Conservation (phyloP, 2,329 filamentous ascomycete species). For the Parasarocladium wereldwijsianum region DNA sequence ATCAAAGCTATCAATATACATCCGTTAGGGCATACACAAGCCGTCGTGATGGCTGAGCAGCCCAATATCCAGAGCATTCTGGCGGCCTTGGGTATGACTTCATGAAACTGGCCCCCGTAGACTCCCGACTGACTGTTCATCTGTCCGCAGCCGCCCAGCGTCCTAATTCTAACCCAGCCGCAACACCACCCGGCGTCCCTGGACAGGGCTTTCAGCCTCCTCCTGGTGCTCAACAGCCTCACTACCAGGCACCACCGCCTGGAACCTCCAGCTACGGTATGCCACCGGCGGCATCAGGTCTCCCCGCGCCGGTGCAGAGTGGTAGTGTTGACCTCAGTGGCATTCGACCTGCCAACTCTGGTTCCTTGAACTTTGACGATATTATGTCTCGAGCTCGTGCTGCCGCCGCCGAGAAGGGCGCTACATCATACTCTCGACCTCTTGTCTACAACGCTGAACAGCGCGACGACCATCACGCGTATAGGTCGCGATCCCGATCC, state of each 20-base stretch:
- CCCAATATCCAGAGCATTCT: conserved; percentile 31
- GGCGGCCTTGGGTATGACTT: conserved; percentile 32
- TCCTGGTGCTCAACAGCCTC: conserved; percentile 18
- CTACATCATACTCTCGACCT: conserved; percentile 46
- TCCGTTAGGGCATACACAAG: not conserved
- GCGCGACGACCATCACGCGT: conserved; percentile 29
- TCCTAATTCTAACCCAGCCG: conserved; percentile 25
- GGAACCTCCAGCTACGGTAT: conserved; percentile 21
- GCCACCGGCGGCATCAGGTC: conserved; percentile 26
- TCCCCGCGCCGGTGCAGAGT: conserved; percentile 56
- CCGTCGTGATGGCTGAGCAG: conserved; percentile 20
- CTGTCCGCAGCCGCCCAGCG: conserved; percentile 26
- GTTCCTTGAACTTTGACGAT: conserved; percentile 71
- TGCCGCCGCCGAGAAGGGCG: conserved; percentile 65
- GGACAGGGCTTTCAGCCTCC: conserved; percentile 24
- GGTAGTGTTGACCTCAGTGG: conserved; percentile 68
- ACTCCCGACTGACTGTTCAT: conserved; percentile 9
- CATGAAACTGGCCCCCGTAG: too few species aligned
- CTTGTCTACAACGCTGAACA: conserved; percentile 26
- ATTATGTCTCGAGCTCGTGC: conserved; percentile 74
- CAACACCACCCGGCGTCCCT: conserved; percentile 23
- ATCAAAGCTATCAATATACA: conserved; percentile 6
- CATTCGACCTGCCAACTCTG: conserved; percentile 66
- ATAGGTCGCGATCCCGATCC: conserved; percentile 61
- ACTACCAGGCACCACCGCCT: conserved; percentile 21